Evolutionary conservation across 2,329 filamentous ascomycete species (phyloP).

Genomic region (Scedosporium minutisporum): DNA sequence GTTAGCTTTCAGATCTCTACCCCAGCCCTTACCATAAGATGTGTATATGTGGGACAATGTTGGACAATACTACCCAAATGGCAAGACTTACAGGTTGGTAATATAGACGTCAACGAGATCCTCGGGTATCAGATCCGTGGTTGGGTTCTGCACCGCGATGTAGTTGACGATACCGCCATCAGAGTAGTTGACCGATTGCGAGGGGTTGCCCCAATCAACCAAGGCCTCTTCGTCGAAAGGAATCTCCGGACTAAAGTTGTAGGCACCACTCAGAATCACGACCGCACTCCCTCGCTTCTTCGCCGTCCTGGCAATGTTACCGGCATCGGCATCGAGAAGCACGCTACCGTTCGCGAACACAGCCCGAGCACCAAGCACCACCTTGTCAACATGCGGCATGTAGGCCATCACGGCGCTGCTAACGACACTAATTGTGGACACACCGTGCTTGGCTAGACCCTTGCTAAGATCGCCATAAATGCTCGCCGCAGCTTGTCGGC

Average conservation of each 20-base stretch:
- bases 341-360: slow-evolving; percentile 84
- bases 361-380: slow-evolving; percentile 78
- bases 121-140: slow-evolving; percentile 74
- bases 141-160: slow-evolving; percentile 66
- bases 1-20: neutral
- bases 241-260: slow-evolving; percentile 86
- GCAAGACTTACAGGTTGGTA: slow-evolving; percentile 54
- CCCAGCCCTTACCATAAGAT: neutral
- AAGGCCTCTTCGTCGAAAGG: slow-evolving; percentile 73
- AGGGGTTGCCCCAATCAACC: slow-evolving; percentile 79
- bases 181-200: slow-evolving; percentile 65
- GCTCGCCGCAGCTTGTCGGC: slow-evolving; percentile 23
- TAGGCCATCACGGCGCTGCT: slow-evolving; percentile 84
- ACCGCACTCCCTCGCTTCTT: slow-evolving; percentile 75
- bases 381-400: slow-evolving; percentile 92
- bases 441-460: slow-evolving; percentile 65
- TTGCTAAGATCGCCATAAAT: slow-evolving; percentile 57
- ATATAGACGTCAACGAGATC: slow-evolving; percentile 74
- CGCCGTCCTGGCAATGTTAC: slow-evolving; percentile 74
- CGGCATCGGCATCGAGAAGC: slow-evolving; percentile 74
- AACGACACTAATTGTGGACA: slow-evolving; percentile 73
- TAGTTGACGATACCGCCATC: slow-evolving; percentile 72
- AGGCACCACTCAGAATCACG: slow-evolving; percentile 81
- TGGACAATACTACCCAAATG: no score
- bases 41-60: neutral